A percentile compares a stretch with the other conserved stretches of the same genome.
Evolutionary conservation across 2,329 filamentous ascomycete genomes (phyloP).

Genomic region (Aspergillus ibericus): DNA sequence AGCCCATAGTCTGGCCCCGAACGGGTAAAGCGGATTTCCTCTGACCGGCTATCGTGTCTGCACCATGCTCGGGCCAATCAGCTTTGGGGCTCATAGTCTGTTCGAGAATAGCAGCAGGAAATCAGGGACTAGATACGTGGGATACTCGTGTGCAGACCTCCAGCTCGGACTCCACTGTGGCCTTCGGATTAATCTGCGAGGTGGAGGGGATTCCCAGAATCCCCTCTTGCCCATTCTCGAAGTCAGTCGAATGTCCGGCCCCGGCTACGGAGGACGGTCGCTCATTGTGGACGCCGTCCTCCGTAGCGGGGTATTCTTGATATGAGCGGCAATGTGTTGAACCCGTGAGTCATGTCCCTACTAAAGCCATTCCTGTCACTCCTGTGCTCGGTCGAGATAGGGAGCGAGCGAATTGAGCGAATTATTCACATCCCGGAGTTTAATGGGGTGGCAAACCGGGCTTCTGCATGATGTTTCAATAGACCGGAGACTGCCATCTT

Average conservation of each 20-base stretch:
- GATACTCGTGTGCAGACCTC: conserved; percentile 1
- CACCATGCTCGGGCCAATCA: background rate
- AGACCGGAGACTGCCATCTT: background rate
- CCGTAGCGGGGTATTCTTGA: background rate
- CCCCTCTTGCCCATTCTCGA: background rate
- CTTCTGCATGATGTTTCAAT: background rate
- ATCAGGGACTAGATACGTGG: conserved; percentile 1
- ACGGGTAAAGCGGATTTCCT: background rate
- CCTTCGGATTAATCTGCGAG: background rate
- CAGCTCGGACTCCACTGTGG: background rate
- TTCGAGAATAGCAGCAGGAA: background rate
- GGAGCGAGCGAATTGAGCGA: background rate
- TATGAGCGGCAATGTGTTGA: background rate
- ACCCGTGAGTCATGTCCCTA: background rate
- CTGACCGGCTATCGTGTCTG: background rate
- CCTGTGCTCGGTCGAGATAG: background rate
- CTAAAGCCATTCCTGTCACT: background rate
- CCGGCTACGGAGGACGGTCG: background rate
- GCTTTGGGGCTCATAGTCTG: background rate
- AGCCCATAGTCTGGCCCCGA: conserved; percentile 1
- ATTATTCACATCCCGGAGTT: background rate
- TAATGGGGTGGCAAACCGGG: background rate
- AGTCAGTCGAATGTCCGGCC: background rate
- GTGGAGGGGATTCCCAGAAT: background rate
- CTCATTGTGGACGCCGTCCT: background rate